Percentiles rank a stretch among this genome's conserved stretches.
phyloP scores from a whole-genome alignment of 306 rosid species.

The Dryas drummondii region DNA sequence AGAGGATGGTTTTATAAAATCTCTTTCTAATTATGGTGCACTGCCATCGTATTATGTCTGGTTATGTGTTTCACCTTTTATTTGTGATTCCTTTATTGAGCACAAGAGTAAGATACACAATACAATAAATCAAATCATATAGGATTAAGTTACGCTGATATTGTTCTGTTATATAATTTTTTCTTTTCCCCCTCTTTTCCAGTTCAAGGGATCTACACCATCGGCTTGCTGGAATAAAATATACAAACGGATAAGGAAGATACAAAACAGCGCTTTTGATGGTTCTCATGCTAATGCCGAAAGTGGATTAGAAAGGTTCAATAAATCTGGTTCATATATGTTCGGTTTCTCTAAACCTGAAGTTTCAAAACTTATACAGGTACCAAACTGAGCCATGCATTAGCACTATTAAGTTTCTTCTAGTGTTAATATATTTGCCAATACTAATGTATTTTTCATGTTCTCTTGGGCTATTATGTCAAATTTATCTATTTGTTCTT shows the following conservation, averaged over 20 bases:
- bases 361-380: constrained; percentile 82
- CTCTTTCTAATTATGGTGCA: neutral
- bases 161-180: constrained; percentile 17
- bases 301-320: constrained; percentile 40
- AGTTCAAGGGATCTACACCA: constrained; percentile 84
- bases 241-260: constrained; percentile 60
- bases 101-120: neutral
- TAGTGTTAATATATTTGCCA: neutral
- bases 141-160: neutral
- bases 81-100: neutral
- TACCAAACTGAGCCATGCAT: constrained; percentile 21
- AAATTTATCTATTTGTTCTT: neutral
- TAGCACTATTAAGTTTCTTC: constrained; percentile 8
- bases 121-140: neutral
- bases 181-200: constrained; percentile 19
- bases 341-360: constrained; percentile 85
- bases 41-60: neutral
- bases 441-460: neutral
- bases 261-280: constrained; percentile 50
- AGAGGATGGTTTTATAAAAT: neutral
- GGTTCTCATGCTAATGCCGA: constrained; percentile 46
- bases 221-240: constrained; percentile 90
- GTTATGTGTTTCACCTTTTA: neutral
- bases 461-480: neutral
- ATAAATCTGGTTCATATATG: constrained; percentile 84